Base-by-base conservation (phyloP, 1,284 basidiomycete genomes). In the Inonotus obliquus region DNA sequence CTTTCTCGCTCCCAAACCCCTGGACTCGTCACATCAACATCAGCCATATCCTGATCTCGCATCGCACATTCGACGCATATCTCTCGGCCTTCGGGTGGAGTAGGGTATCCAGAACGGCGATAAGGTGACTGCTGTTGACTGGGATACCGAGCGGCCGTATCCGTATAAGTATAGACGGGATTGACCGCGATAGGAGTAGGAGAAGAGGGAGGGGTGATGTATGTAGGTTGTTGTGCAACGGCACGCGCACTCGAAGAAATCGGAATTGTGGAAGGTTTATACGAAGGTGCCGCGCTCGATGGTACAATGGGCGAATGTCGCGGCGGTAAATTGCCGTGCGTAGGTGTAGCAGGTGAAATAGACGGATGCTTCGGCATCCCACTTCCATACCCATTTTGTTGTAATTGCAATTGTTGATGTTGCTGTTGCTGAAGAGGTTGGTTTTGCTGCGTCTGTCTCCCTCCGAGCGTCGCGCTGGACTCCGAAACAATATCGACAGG, bases 11-110 rank as follows among this genome's bases (percentile, higher is more conserved):
- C 94, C 96, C 96, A 99, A 14, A 92, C 81, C 0, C 94, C 93
- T 4, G 88, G 85, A 32, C 89, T 87, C 1, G 87, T 83, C 23
- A 98, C 96, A 71, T 91, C 83, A 29, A 99, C 93, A 74, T 98
- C 96, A 38, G 91, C 94, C 91, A 99, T 94, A 72, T 99, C 96
- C 71, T 96, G 88, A 76, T 99, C 96, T 48, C 96, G 89, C 96
- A 99, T 99, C 69, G 97, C 93, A 73, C 96, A 99, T 76, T 99
- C 96, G 54, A 98, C 81, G 70, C 96, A 99, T 48, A 98, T 79
- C 73, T 98, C 95, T 68, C 89, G 88, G n/a, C 62, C 62, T 10
- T 63, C 61, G 14, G 51, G 51, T 14, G 51, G 47, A 44, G 41
- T 44, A 35, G 44, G 27, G 37, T 54, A 63, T 10, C 52, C 57